Percentiles rank a stretch among this genome's conserved stretches.
Evolutionary conservation across 306 rosid species (phyloP).

Genomic region (Cicer yamashitae): DNA sequence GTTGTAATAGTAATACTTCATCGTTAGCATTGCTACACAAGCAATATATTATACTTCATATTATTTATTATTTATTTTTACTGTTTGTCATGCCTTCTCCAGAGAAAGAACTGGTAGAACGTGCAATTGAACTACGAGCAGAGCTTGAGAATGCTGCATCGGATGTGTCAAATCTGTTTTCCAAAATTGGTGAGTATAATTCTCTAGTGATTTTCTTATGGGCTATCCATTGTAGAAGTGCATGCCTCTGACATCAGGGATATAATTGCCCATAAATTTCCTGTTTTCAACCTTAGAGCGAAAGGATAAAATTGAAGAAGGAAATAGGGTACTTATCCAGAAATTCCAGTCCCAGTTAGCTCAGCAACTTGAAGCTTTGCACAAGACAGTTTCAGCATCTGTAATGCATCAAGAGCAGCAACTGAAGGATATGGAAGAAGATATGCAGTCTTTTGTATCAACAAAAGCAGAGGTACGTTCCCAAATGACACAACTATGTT

Average conservation of each 20-base stretch:
- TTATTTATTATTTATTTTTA: conserved; percentile 15
- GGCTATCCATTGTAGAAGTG: conserved; percentile 21
- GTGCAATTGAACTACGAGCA: conserved; percentile 82
- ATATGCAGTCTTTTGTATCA: conserved; percentile 88
- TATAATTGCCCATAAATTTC: conserved; percentile 23
- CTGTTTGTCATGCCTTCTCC: conserved; percentile 37
- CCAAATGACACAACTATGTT: conserved; percentile 24
- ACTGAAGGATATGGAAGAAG: conserved; percentile 89
- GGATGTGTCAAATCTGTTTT: conserved; percentile 83
- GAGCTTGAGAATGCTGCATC: conserved; percentile 98
- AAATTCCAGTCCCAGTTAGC: conserved; percentile 81
- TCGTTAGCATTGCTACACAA: neutral
- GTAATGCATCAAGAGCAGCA: conserved; percentile 91
- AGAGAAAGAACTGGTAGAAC: conserved; percentile 92
- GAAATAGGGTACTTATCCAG: conserved; percentile 75
- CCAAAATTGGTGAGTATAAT: conserved; percentile 82
- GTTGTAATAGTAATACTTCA: neutral
- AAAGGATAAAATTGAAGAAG: conserved; percentile 90
- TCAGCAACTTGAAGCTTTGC: conserved; percentile 90
- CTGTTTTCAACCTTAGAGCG: conserved; percentile 63
- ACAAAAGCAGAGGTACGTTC: conserved; percentile 77
- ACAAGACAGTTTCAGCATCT: conserved; percentile 89
- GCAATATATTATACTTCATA: conserved; percentile 8
- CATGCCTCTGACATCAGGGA: conserved; percentile 18
- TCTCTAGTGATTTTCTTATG: conserved; percentile 30